Percentiles rank a stretch among this genome's conserved stretches.
Conservation (phyloP, 176 grass and related monocot genomes). For the Triticum turgidum region DNA sequence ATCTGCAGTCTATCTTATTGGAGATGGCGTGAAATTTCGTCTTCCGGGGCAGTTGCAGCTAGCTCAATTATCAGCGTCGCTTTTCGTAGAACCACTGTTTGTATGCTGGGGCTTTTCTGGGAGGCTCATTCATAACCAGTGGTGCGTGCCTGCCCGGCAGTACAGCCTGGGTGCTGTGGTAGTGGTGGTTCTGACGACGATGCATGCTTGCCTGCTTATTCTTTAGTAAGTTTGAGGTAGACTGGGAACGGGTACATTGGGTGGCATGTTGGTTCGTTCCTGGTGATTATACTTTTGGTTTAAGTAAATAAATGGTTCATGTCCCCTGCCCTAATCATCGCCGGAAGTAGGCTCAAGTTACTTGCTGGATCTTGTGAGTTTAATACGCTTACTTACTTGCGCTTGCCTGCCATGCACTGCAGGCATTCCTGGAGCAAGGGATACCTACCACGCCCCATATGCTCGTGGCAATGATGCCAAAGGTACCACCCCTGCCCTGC, state of each 20-base stretch:
- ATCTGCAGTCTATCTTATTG: background rate
- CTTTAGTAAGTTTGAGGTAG: constrained; percentile 14
- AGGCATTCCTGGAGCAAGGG: constrained; percentile 96
- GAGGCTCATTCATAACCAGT: background rate
- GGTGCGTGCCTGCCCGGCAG: background rate
- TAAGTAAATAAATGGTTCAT: constrained; percentile 24
- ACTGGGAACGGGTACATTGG: background rate
- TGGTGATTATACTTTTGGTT: constrained; percentile 1
- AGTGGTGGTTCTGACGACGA: background rate
- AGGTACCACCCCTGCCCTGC: constrained; percentile 43
- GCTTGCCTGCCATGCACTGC: constrained; percentile 26
- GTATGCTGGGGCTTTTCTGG: background rate
- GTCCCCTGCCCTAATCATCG: constrained; percentile 29
- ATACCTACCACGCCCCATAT: constrained; percentile 77
- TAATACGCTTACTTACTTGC: background rate
- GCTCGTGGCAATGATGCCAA: constrained; percentile 84
- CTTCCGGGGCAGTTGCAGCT: background rate
- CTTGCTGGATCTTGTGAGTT: background rate
- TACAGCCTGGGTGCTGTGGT: background rate
- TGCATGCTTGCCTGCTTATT: background rate
- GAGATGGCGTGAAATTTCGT: background rate
- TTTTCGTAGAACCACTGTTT: background rate
- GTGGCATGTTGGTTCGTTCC: constrained; percentile 23
- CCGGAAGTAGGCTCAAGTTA: background rate
- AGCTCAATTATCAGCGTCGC: background rate